phyloP scores from a whole-genome alignment of 2,329 filamentous ascomycete species.

The Xylariaceae sp. region DNA sequence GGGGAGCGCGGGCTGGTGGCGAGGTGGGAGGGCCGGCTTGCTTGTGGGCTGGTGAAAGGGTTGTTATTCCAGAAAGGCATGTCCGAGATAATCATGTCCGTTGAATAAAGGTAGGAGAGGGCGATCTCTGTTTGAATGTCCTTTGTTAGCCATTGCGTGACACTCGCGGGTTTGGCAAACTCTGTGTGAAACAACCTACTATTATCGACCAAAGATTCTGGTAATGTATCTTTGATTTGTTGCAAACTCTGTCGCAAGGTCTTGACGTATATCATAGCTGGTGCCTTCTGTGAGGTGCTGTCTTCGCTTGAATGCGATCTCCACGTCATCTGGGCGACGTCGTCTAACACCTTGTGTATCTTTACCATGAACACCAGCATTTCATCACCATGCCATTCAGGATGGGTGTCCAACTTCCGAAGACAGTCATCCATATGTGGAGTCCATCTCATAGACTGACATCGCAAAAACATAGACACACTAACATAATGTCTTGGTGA shows the following conservation, averaged over 20 bases:
- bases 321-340: conserved; percentile 18
- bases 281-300: conserved; percentile 8
- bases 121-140: conserved; percentile 27
- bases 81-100: conserved; percentile 36
- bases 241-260: conserved; percentile 23
- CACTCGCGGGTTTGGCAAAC: no score
- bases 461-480: conserved; percentile 20
- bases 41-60: conserved; percentile 8
- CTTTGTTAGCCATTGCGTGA: neutral
- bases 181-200: conserved; percentile 21
- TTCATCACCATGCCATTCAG: conserved; percentile 45
- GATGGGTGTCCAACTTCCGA: conserved; percentile 37
- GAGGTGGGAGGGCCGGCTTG: neutral
- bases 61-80: conserved; percentile 22
- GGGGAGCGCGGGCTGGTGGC: neutral
- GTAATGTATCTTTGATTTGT: conserved; percentile 18
- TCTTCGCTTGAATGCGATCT: conserved; percentile 1
- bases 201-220: conserved; percentile 20
- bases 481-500: conserved; percentile 8
- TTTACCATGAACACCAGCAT: conserved; percentile 35
- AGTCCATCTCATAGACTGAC: conserved; percentile 47
- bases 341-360: conserved; percentile 19
- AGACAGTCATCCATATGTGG: conserved; percentile 55
- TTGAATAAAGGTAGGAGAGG: conserved; percentile 29
- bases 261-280: conserved; percentile 25